A percentile compares a stretch with the other conserved stretches of the same genome.
Conservation (phyloP, 768 basidiomycete genomes). For the Collybiopsis confluens region DNA sequence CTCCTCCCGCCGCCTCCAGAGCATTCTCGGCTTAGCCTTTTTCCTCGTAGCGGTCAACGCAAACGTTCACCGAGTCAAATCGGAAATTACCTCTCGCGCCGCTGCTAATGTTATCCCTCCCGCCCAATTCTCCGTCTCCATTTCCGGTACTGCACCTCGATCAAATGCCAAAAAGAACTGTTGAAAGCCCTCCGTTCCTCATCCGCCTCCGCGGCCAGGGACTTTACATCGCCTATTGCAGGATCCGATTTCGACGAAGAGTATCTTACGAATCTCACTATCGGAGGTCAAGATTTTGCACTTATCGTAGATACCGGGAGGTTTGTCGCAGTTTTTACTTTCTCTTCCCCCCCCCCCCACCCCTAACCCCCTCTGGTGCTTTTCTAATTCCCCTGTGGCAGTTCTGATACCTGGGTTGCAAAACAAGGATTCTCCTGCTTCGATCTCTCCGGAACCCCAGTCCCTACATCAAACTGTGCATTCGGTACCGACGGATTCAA, state of each 20-base stretch:
- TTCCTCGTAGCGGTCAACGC: too few species aligned
- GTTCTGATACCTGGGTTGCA: slow-evolving; percentile 20
- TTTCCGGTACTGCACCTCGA: slow-evolving; percentile 9
- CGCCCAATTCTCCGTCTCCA: slow-evolving; percentile 14
- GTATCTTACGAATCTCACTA: slow-evolving; percentile 14
- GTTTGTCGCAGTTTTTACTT: not conserved
- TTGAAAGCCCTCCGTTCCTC: slow-evolving; percentile 8
- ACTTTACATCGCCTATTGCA: slow-evolving; percentile 12
- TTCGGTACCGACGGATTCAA: slow-evolving; percentile 19
- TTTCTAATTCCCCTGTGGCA: too few species aligned
- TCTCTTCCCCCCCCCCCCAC: not conserved
- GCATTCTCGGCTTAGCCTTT: too few species aligned
- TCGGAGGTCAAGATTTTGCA: slow-evolving; percentile 15
- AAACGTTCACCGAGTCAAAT: too few species aligned
- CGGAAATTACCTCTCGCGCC: too few species aligned
- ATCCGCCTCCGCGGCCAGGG: slow-evolving; percentile 1
- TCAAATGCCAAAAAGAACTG: slow-evolving; percentile 10
- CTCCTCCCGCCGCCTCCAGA: too few species aligned
- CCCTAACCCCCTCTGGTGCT: not conserved
- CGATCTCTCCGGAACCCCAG: slow-evolving; percentile 11
- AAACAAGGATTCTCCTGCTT: slow-evolving; percentile 19
- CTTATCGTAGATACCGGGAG: slow-evolving; percentile 19
- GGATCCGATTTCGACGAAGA: slow-evolving; percentile 16
- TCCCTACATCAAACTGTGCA: slow-evolving; percentile 9
- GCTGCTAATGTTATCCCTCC: slow-evolving; percentile 7